phyloP scores from a whole-genome alignment of 75 land plant species.

The Sequoiadendron giganteum region DNA sequence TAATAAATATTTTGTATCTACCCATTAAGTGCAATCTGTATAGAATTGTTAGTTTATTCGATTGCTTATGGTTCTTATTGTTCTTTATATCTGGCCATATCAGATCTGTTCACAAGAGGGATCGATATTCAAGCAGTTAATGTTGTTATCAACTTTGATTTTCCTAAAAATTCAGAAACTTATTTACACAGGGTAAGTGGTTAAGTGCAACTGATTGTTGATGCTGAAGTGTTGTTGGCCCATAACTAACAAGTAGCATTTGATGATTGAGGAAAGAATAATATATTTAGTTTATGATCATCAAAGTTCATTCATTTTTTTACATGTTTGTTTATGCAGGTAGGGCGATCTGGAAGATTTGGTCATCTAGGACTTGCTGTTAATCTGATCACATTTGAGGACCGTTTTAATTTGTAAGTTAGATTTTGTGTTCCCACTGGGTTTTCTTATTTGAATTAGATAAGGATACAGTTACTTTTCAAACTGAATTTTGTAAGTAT shows the following conservation, averaged over 20 bases:
- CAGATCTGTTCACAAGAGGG: constrained; percentile 94
- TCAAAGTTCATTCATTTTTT: not conserved
- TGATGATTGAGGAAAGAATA: not conserved
- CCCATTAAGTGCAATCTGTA: not conserved
- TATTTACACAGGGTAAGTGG: constrained; percentile 89
- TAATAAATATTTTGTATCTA: constrained; percentile 1
- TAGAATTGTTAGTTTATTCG: not conserved
- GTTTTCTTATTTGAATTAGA: not conserved
- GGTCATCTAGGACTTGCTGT: constrained; percentile 96
- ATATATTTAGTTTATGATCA: not conserved
- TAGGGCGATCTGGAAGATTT: constrained; percentile 96
- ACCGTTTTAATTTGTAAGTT: constrained; percentile 89
- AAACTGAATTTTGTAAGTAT: not conserved
- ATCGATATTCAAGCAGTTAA: constrained; percentile 97
- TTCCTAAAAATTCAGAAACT: constrained; percentile 94
- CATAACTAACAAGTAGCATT: not conserved
- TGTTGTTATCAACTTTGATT: constrained; percentile 95
- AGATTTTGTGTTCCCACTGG: not conserved
- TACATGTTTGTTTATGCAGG: constrained; percentile 33
- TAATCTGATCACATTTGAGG: constrained; percentile 91
- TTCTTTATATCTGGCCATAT: not conserved
- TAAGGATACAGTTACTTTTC: not conserved
- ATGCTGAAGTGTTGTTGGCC: not conserved
- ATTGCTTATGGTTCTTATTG: not conserved
- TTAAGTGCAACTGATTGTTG: not conserved